A percentile compares a stretch with the other conserved stretches of the same genome.
phyloP scores from a whole-genome alignment of 2,329 filamentous ascomycete genomes.

The Sordariomycetes sp. region DNA sequence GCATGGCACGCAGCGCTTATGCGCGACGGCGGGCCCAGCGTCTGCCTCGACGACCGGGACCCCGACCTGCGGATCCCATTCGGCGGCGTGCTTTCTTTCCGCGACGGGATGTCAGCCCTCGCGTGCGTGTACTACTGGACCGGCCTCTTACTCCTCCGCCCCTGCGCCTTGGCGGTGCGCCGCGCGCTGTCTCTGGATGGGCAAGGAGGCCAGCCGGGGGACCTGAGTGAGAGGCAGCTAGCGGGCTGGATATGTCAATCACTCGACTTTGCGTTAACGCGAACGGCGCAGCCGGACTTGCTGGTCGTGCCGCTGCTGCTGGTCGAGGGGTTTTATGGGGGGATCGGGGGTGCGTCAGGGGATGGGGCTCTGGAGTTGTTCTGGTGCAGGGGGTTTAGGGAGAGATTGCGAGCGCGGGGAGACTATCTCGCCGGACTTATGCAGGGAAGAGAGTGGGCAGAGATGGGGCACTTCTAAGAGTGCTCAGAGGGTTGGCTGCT shows the following conservation, averaged over 20 bases:
- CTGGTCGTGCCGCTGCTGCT: constrained; percentile 27
- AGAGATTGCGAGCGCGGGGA: constrained; percentile 22
- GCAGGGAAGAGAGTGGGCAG: constrained; percentile 24
- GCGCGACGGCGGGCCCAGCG: constrained; percentile 16
- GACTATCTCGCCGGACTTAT: constrained; percentile 25
- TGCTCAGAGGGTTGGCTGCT: background rate
- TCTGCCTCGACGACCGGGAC: constrained; percentile 15
- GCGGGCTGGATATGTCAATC: constrained; percentile 36
- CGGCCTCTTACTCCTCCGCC: constrained; percentile 32
- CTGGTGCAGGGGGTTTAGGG: constrained; percentile 32
- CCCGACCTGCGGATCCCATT: constrained; percentile 24
- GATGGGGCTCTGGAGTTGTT: constrained; percentile 29
- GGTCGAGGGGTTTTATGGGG: constrained; percentile 26
- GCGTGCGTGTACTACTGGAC: constrained; percentile 42
- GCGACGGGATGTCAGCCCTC: constrained; percentile 26
- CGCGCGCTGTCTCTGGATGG: constrained; percentile 22
- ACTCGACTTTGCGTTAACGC: constrained; percentile 30
- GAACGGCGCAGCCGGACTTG: constrained; percentile 31
- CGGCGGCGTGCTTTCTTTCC: constrained; percentile 28
- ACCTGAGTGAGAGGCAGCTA: constrained; percentile 25
- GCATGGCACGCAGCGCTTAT: constrained; percentile 26
- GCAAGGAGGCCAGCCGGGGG: constrained; percentile 23
- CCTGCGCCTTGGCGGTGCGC: constrained; percentile 31
- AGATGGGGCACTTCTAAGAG: constrained; percentile 12
- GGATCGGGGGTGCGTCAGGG: constrained; percentile 21